Evolutionary conservation across 495 filamentous ascomycete genomes (phyloP), one percentile per base, ranked within the genome.

Genomic region (Penicillium macrosclerotiorum): DNA sequence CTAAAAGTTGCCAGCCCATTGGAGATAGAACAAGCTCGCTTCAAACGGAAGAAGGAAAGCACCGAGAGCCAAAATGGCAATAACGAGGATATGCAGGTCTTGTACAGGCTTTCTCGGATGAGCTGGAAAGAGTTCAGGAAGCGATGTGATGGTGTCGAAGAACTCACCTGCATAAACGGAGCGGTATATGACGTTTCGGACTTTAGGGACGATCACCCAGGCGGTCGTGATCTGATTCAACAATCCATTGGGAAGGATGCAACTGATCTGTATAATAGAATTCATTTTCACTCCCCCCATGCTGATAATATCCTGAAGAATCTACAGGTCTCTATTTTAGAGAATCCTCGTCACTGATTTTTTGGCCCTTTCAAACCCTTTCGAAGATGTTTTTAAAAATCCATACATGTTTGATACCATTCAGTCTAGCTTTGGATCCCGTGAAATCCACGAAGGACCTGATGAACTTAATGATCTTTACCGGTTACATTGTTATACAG

Each of bases 201-300:
- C 11, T 49, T 43, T 18, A 49, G 37, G 30, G 40, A 59, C 4
- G 49, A 57, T 14, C 63, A 66, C 37, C 63, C 63, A 5, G 63
- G 63, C 14, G 63, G 63, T 3, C 47, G 52, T 26, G 33, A 37
- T 1, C 29, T 64, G 42, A 59, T 66, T 24, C 17, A 30, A 6
- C 24, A 19, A 4, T 41, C 19, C 1, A 40, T 66, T 43, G 61
- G 63, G 23, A 66, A 62, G 27, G 63, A 66, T 48, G 63, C 58
- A 1, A 66, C 61, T 7, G 42, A 36, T 5, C 41, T 58, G 9
- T 65, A 59, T 36, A 52, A 62, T 45, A 55, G 59, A n/a, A 13
- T 4, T 30, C 26, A 30, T 18, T 16, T 20, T 19, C 39, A 42
- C 17, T 42, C 39, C 12, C 27, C 39, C 2, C 27, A 42, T n/a